Conservation (phyloP, 176 grass and related monocot genomes). For the Carex littledalei region DNA sequence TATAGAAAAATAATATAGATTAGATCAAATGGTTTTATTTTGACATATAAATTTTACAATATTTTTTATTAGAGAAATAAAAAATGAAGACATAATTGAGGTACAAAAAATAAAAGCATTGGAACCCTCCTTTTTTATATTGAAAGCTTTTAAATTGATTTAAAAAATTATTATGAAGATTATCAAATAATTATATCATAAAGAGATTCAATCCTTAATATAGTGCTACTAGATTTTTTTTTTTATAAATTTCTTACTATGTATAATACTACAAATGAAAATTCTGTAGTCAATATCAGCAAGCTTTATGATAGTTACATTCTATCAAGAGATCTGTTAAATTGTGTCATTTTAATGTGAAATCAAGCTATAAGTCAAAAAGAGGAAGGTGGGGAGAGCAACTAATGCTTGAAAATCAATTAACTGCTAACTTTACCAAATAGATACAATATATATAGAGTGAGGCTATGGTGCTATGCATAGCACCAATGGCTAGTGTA, state of each 20-base stretch:
- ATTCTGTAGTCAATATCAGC: not conserved
- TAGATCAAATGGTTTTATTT: too few species aligned
- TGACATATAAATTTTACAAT: too few species aligned
- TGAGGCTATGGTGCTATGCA: too few species aligned
- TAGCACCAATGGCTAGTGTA: too few species aligned
- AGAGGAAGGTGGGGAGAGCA: not conserved
- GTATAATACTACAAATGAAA: not conserved
- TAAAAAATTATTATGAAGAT: not conserved
- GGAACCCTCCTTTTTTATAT: not conserved
- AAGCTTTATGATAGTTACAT: not conserved
- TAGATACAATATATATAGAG: too few species aligned
- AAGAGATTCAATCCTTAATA: not conserved
- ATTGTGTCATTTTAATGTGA: not conserved
- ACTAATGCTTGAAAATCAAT: not conserved
- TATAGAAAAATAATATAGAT: too few species aligned
- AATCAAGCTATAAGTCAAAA: slow-evolving; percentile 2
- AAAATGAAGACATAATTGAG: too few species aligned
- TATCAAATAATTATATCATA: not conserved
- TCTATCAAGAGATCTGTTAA: not conserved
- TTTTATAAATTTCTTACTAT: not conserved
- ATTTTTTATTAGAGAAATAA: too few species aligned
- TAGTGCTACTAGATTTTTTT: not conserved
- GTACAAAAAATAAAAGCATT: too few species aligned
- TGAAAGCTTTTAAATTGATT: not conserved
- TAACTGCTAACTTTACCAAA: not conserved